Conservation (phyloP, 768 basidiomycete species). For the Boletus sp. region DNA sequence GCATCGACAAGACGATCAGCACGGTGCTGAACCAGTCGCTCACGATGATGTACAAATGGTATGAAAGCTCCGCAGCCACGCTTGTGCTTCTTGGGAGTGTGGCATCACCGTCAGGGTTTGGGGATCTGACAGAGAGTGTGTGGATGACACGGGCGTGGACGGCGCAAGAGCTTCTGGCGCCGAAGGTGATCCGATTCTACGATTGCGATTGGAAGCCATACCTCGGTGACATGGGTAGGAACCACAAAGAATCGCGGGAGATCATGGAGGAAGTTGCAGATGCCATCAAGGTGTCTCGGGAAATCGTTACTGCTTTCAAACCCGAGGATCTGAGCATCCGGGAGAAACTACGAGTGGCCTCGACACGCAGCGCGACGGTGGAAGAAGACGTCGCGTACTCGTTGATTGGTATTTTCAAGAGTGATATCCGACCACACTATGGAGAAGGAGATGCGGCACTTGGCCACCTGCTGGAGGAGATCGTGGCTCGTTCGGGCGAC, state of each 20-base stretch:
- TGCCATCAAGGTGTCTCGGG: not conserved
- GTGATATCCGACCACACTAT: slow-evolving; percentile 2
- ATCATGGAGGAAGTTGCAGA: not conserved
- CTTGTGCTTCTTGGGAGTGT: not conserved
- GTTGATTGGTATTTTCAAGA: slow-evolving; percentile 12
- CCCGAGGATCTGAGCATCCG: not conserved
- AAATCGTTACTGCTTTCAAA: not conserved
- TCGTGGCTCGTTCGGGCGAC: slow-evolving; percentile 2
- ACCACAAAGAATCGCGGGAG: not conserved
- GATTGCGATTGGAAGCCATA: not conserved
- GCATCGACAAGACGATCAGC: too few species aligned
- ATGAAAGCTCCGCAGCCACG: not conserved
- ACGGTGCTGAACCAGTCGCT: too few species aligned
- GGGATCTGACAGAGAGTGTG: not conserved
- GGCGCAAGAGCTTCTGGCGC: not conserved
- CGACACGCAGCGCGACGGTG: not conserved
- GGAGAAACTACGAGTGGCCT: slow-evolving; percentile 8
- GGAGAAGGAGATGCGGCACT: slow-evolving; percentile 2
- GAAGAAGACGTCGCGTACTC: slow-evolving; percentile 10
- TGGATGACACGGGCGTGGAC: not conserved
- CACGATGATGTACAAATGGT: not conserved
- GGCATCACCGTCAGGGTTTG: not conserved
- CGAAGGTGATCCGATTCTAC: not conserved
- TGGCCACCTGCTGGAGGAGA: slow-evolving; percentile 7
- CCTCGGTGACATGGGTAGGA: not conserved